Percentiles rank a stretch among this genome's conserved stretches.
Conservation (phyloP, 176 grass and related monocot species). For the Carex littledalei region DNA sequence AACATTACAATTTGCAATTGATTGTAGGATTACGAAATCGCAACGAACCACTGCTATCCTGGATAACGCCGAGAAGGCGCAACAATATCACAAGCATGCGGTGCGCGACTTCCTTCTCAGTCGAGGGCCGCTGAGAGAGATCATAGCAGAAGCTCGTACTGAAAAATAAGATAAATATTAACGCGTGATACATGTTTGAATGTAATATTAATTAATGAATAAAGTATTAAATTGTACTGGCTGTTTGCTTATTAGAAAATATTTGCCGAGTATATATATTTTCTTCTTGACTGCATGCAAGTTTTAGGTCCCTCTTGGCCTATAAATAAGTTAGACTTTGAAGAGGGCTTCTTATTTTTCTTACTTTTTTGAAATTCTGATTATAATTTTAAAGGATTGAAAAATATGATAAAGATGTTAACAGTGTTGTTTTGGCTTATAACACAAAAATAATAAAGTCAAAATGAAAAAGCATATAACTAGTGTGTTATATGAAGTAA, state of each 20-base stretch:
- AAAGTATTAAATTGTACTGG: not conserved
- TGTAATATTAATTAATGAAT: not conserved
- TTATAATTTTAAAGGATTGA: not conserved
- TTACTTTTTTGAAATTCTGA: not conserved
- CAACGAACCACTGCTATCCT: slow-evolving; percentile 23
- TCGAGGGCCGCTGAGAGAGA: not conserved
- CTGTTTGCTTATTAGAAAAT: not conserved
- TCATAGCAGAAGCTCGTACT: not conserved
- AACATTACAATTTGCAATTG: not conserved
- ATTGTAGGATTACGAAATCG: slow-evolving; percentile 20
- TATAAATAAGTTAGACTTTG: not conserved
- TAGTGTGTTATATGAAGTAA: too few species aligned
- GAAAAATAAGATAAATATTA: not conserved
- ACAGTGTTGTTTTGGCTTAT: too few species aligned
- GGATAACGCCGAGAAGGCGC: slow-evolving; percentile 21
- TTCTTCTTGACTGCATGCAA: not conserved
- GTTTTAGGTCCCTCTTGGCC: not conserved
- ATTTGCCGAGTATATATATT: not conserved
- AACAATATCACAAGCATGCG: slow-evolving; percentile 13
- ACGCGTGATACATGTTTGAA: not conserved
- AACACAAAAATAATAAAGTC: too few species aligned
- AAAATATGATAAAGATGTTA: not conserved
- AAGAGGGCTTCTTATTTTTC: not conserved
- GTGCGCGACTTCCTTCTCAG: slow-evolving; percentile 17
- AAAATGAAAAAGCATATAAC: too few species aligned